Evolutionary conservation across 2,329 filamentous ascomycete genomes (phyloP), one percentile per base, ranked within the genome.

Genomic region (Aspergillus tubingensis): DNA sequence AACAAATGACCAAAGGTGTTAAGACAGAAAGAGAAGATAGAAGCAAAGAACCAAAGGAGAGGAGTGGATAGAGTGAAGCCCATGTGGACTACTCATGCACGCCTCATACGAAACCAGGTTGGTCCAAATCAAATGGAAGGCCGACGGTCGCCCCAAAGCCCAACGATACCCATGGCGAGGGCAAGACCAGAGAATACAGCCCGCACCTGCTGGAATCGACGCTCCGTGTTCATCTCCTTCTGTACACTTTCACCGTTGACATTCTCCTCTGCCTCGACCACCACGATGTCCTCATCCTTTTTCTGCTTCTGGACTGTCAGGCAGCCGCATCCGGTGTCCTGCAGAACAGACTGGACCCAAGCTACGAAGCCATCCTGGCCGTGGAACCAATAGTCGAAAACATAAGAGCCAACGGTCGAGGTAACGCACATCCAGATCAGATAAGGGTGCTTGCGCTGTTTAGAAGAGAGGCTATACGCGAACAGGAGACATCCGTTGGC

Each of bases 371-470:
- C 82, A 47, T 83, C 81, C 23, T 90, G 79, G 8, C 90, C 85
- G 76, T 91, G 88, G 76, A 90, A 91, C 81, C 86, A 91, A 49
- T 86, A 84, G 74, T 92, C 89, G 81, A 91, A 85, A 62, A 81
- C 81, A 62, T 76, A 74, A 39, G 76, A 65, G 69, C 76, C 72
- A 27, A 79, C 62, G 13, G 81, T 78, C 1, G 80, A 74, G 59
- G 92, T 83, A 25, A 92, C 78, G 2, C 88, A 87, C 13, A 91
- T 92, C 87, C 95, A 97, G 61, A 97, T 78, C 25, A 97, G 87
- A 74, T 96, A 98, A 0, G 94, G 94, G 74, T 98, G 94, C 73
- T 90, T 88, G 67, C 86, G 83, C 58, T 87, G 85, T 25, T 86
- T 83, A 0, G 92, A 90, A 2, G 92, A 94, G 66, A 96, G 81